phyloP scores from a whole-genome alignment of 2,329 filamentous ascomycete genomes.

The Penicillium griseofulvum region DNA sequence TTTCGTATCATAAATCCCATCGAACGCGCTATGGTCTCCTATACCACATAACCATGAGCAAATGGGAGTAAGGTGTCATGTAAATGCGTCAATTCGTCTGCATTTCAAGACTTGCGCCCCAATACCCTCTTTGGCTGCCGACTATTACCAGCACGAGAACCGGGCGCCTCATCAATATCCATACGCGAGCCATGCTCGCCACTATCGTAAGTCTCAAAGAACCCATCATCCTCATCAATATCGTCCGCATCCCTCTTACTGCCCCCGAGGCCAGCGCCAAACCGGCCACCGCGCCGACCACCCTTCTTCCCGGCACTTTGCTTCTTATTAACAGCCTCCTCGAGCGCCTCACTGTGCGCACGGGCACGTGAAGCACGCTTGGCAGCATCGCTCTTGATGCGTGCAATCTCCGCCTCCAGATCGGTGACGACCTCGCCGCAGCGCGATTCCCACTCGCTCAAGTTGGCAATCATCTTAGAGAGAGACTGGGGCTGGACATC shows the following conservation, averaged over 20 bases:
- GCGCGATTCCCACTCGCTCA: conserved; percentile 73
- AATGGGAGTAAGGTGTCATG: background rate
- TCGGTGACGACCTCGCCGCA: conserved; percentile 71
- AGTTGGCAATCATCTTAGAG: conserved; percentile 63
- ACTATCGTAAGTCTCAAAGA: conserved; percentile 30
- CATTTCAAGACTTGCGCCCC: conserved; percentile 33
- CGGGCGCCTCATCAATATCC: conserved; percentile 41
- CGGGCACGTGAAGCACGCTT: conserved; percentile 53
- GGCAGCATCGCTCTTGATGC: conserved; percentile 60
- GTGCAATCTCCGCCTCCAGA: conserved; percentile 71
- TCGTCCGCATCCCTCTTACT: conserved; percentile 46
- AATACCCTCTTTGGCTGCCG: conserved; percentile 37
- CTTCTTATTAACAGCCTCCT: conserved; percentile 45
- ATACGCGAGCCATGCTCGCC: conserved; percentile 33
- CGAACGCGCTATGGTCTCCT: background rate
- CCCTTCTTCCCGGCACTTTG: conserved; percentile 31
- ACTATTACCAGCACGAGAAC: conserved; percentile 25
- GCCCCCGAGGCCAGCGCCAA: conserved; percentile 20
- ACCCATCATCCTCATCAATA: conserved; percentile 40
- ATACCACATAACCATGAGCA: background rate
- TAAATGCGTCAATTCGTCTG: background rate
- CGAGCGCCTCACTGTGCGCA: conserved; percentile 50
- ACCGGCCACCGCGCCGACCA: conserved; percentile 11
- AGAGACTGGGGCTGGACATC: conserved; percentile 76
- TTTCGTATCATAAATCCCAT: conserved; percentile 3